Base-by-base conservation (phyloP, 2,329 filamentous ascomycete species). In the Gaeumannomyces tritici region DNA sequence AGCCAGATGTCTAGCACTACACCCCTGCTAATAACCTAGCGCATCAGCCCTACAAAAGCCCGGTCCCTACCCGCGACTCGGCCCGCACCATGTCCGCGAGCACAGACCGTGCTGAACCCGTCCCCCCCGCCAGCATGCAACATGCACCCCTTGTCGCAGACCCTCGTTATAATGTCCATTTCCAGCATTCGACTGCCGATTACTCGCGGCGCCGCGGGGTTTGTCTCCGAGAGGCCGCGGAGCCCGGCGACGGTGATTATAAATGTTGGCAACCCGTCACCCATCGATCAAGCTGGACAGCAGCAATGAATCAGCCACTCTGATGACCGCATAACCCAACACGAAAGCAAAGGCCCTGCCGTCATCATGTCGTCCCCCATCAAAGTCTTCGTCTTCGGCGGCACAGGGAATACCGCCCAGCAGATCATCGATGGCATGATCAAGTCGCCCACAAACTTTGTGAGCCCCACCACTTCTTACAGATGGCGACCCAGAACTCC, bases 371-470 rank as follows among this genome's bases (percentile, higher is more conserved):
- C 59, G 8, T 11, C 59, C 2, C 59, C 56, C 9, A 68, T 72
- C 62, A 72, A 70, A 29, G 72, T 75, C 15, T 70, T 67, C 6
- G 64, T 78, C 12, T 62, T 76, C 5, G 77, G 77, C n/a, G 77
- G 76, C 5, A 75, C 77, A 11, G 78, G 78, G 12, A 69, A 72
- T 42, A 79, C 77, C 0, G 77, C 77, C 15, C 62, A 62, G 0
- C 73, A 73, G 2, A 74, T 80, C 31, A 64, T 77, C 21, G 65
- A 77, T 15, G 75, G 59, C 24, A 51, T 64, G 6, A 29, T 64
- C 6, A 58, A 56, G 15, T 54, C 63, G 3, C 33, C 61, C 2
- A 60, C 24, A 8, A 57, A 62, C 11, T 62, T 64, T 54, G 63
- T 64, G 60, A 18, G 61, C 11, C 18, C 2, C 2, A 29, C 15